Evolutionary conservation across 75 land plant genomes (phyloP).

Genomic region (Sequoia sempervirens): DNA sequence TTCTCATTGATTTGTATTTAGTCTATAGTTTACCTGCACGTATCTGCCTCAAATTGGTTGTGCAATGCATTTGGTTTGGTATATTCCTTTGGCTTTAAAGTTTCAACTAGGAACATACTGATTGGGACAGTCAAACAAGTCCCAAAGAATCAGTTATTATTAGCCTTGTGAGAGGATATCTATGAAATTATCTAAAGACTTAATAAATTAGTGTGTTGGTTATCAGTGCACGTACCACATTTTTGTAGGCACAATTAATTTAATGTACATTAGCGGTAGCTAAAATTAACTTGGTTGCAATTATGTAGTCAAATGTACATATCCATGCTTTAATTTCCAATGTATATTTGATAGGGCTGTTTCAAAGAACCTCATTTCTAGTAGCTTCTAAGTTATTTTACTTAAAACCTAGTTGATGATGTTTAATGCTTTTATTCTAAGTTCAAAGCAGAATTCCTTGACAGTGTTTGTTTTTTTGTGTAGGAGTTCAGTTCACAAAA

Average conservation of each 20-base stretch:
- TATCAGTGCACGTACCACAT: not conserved
- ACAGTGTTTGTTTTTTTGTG: not conserved
- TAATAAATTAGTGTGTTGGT: not conserved
- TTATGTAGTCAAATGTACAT: not conserved
- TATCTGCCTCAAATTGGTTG: too few relatives aligned
- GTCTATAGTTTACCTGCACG: too few relatives aligned
- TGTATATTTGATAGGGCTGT: not conserved
- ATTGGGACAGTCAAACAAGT: not conserved
- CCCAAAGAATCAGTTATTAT: too few relatives aligned
- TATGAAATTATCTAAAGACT: not conserved
- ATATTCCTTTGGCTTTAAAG: too few relatives aligned
- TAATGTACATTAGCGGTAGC: not conserved
- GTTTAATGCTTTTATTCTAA: not conserved
- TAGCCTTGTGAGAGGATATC: too few relatives aligned
- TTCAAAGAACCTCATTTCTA: not conserved
- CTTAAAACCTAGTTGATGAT: not conserved
- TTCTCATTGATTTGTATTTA: too few relatives aligned
- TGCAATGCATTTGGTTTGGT: too few relatives aligned
- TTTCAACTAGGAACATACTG: too few relatives aligned
- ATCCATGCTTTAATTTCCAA: not conserved
- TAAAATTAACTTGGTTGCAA: not conserved
- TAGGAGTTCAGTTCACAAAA: conserved; percentile 65
- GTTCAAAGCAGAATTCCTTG: not conserved
- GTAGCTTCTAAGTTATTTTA: not conserved
- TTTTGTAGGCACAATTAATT: not conserved